Percentiles rank a stretch among this genome's conserved stretches.
Conservation (phyloP, 306 rosid genomes). For the barrel medic (Medicago truncatula) region DNA sequence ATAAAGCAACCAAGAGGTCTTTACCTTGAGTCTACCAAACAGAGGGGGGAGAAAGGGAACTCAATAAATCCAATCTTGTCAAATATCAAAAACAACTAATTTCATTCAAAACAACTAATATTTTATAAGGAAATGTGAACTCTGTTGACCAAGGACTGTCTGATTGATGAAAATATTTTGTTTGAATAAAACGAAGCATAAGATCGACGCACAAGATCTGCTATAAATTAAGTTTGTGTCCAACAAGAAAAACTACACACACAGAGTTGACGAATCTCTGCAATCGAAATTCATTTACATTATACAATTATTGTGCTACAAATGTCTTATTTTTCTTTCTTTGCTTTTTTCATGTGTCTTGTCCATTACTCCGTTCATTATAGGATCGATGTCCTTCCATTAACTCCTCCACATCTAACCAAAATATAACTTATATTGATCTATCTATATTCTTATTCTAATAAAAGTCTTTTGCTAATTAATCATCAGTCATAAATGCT, state of each 20-base stretch:
- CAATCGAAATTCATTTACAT: background rate
- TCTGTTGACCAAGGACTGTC: background rate
- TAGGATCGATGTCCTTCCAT: background rate
- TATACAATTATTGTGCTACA: background rate
- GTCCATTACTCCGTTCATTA: background rate
- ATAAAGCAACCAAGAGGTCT: constrained; percentile 81
- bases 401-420: background rate
- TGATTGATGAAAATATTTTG: background rate
- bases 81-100: constrained; percentile 9
- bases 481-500: background rate
- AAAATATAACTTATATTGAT: background rate
- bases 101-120: constrained; percentile 15
- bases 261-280: constrained; percentile 1
- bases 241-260: background rate
- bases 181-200: background rate
- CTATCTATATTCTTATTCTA: background rate
- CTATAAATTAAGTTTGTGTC: background rate
- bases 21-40: constrained; percentile 73
- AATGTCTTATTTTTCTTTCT: background rate
- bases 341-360: background rate
- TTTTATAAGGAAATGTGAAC: background rate
- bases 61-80: constrained; percentile 31
- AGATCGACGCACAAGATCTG: background rate
- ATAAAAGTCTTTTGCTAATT: background rate
- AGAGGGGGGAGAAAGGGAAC: constrained; percentile 6